Evolutionary conservation across 371 early-diverging fungal species (phyloP).

Genomic region (Catenaria anguillulae): DNA sequence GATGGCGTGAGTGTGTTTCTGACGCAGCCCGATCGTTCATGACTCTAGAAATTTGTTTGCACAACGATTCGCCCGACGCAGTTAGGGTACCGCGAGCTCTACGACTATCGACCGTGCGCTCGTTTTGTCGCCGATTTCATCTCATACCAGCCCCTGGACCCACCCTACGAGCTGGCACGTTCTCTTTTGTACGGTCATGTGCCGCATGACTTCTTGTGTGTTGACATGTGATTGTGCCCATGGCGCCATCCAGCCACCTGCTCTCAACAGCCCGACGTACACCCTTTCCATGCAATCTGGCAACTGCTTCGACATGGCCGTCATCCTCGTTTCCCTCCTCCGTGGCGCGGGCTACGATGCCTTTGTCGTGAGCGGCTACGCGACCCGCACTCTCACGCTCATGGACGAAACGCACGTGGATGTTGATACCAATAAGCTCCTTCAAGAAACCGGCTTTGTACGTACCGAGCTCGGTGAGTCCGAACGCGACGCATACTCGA

Average conservation of each 20-base stretch:
- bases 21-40: no score
- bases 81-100: slow-evolving; percentile 29
- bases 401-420: slow-evolving; percentile 27
- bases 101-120: slow-evolving; percentile 31
- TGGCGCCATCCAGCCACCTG: neutral
- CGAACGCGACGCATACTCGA: slow-evolving; percentile 10
- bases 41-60: slow-evolving; percentile 32
- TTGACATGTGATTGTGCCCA: no score
- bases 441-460: slow-evolving; percentile 14
- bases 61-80: slow-evolving; percentile 31
- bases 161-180: slow-evolving; percentile 33
- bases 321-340: slow-evolving; percentile 27
- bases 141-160: slow-evolving; percentile 28
- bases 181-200: neutral
- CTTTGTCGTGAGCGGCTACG: slow-evolving; percentile 37
- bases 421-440: slow-evolving; percentile 5
- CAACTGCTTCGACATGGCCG: slow-evolving; percentile 30
- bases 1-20: no score
- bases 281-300: slow-evolving; percentile 29
- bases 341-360: slow-evolving; percentile 38
- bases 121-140: slow-evolving; percentile 30
- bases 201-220: no score
- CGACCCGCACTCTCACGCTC: slow-evolving; percentile 24
- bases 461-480: no score
- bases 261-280: slow-evolving; percentile 20